Conservation (phyloP, 768 basidiomycete genomes). For the Boletus fagicola region DNA sequence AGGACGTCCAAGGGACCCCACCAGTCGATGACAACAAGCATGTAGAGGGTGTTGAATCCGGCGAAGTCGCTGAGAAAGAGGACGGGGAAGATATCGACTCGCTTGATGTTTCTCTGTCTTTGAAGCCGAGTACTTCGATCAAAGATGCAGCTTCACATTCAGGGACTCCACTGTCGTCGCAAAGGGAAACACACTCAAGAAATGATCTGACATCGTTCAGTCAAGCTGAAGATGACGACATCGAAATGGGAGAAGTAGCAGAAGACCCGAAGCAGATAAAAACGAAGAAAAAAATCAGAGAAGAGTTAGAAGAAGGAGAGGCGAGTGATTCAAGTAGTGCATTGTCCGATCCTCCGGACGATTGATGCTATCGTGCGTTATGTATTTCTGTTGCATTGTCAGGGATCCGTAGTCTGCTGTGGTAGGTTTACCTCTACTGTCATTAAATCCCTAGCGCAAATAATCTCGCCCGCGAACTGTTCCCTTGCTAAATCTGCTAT, state of each 20-base stretch:
- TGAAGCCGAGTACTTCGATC: conserved; percentile 33
- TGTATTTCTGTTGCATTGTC: conserved; percentile 4
- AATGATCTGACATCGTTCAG: conserved; percentile 21
- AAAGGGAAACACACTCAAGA: conserved; percentile 25
- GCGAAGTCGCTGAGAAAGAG: conserved; percentile 41
- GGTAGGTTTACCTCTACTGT: conserved; percentile 54
- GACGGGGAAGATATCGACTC: conserved; percentile 38
- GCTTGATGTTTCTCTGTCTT: conserved; percentile 27
- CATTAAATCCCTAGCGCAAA: conserved; percentile 77
- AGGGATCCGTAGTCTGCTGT: conserved; percentile 17
- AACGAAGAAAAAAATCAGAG: conserved; percentile 52
- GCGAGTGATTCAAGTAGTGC: conserved; percentile 79
- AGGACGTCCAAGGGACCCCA: conserved; percentile 21
- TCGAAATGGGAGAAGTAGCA: conserved; percentile 90
- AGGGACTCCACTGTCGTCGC: conserved; percentile 29
- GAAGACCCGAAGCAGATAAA: conserved; percentile 56
- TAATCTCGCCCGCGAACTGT: conserved; percentile 54
- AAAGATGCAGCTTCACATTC: conserved; percentile 35
- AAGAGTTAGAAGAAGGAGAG: conserved; percentile 85
- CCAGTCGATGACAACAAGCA: conserved; percentile 34
- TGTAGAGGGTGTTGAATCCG: conserved; percentile 42
- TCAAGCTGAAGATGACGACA: conserved; percentile 55
- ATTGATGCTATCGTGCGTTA: conserved; percentile 23
- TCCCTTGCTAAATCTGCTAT: conserved; percentile 56
- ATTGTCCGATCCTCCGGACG: conserved; percentile 73